These are phyloP conservation scores for Leccinum imitatum DNA, from an alignment of 768 basidiomycete genomes.

Conservation along the genomic window DNA sequence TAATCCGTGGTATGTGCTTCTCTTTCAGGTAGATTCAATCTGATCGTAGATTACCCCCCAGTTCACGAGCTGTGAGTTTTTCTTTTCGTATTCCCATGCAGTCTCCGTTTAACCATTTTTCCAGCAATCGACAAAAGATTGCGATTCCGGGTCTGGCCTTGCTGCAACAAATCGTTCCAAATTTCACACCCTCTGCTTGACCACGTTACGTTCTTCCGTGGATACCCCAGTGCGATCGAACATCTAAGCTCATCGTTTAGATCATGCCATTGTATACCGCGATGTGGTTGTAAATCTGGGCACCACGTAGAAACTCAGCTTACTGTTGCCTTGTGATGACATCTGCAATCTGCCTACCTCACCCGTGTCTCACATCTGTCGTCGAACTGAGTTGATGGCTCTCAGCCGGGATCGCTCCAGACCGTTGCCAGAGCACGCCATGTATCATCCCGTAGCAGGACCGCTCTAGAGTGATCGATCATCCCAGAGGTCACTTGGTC, in stretches of 20 bases:
- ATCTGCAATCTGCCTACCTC: neutral
- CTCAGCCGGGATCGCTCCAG: too few relatives aligned
- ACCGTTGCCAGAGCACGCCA: too few relatives aligned
- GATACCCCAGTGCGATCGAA: neutral
- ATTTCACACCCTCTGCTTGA: constrained; percentile 20
- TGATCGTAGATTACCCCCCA: constrained; percentile 23
- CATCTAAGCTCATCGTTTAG: neutral
- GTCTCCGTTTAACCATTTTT: neutral
- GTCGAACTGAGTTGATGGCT: too few relatives aligned
- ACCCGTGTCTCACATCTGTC: neutral
- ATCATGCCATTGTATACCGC: neutral
- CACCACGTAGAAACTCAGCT: neutral
- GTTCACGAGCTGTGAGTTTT: constrained; percentile 59
- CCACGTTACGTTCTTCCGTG: neutral
- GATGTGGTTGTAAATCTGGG: neutral
- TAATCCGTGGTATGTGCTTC: constrained; percentile 70
- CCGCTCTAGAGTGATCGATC: neutral
- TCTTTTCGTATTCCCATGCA: neutral
- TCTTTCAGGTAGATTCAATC: neutral
- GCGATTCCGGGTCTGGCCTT: constrained; percentile 31
- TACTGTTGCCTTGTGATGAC: neutral
- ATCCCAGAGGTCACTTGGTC: neutral
- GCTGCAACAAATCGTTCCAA: constrained; percentile 22
- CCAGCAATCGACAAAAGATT: constrained; percentile 27
- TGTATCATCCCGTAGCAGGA: too few relatives aligned